These are phyloP conservation scores for Leavenworthia alabamica DNA, from an alignment of 345 rosid genomes.

Conservation along the genomic window DNA sequence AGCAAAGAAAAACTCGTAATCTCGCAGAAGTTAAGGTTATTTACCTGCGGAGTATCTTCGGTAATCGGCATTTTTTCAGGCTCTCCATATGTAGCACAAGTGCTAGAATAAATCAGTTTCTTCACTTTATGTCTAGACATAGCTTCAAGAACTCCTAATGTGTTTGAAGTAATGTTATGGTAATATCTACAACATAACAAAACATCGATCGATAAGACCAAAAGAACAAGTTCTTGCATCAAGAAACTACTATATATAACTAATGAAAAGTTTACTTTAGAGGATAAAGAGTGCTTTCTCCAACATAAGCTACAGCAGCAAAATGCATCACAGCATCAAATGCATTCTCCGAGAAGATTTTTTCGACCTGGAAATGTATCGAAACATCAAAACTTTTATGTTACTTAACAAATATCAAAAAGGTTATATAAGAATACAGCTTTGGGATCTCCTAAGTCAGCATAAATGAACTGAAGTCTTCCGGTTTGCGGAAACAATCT, in stretches of 20 bases:
- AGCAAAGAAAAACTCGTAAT: background rate
- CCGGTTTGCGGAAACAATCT: conserved; percentile 85
- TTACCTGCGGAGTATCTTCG: conserved; percentile 83
- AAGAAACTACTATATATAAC: background rate
- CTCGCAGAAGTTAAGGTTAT: background rate
- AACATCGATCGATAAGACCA: conserved; percentile 16
- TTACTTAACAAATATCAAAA: background rate
- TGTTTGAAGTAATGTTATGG: conserved; percentile 95
- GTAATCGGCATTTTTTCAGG: conserved; percentile 97
- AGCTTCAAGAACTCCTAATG: conserved; percentile 80
- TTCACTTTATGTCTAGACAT: conserved; percentile 78
- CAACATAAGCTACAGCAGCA: conserved; percentile 99
- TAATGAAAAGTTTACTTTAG: conserved; percentile 49
- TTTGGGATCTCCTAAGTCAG: conserved; percentile 79
- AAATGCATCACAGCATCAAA: conserved; percentile 98
- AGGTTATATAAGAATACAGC: conserved; percentile 46
- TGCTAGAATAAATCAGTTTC: conserved; percentile 88
- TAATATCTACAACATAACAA: conserved; percentile 53
- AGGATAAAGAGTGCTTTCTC: conserved; percentile 95
- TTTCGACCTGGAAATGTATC: conserved; percentile 50
- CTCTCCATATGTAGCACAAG: conserved; percentile 99
- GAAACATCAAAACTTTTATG: conserved; percentile 20
- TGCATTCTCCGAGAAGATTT: conserved; percentile 83
- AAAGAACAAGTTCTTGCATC: background rate
- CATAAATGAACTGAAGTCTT: conserved; percentile 81